Base-by-base conservation (phyloP, 768 basidiomycete genomes). In the Hygrophorus russula region DNA sequence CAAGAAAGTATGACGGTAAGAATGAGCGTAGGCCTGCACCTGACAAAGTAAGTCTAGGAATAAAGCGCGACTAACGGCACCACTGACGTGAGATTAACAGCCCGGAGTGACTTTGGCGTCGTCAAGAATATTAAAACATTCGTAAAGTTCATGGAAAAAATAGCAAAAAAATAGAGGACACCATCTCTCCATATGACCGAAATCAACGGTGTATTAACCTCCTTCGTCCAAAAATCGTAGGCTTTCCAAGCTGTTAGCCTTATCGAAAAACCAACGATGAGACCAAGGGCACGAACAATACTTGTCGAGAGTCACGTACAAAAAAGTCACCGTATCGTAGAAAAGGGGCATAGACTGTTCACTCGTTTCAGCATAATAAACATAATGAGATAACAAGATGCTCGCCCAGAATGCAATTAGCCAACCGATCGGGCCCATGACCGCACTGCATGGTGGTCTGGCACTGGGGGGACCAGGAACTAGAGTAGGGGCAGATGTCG, bases 161-260 rank as follows among this genome's bases (percentile, higher is more conserved):
- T 56, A 14, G 49, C 56, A n/a, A 52, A 48, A 31, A 59, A 59
- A 43, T 59, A 59, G n/a, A 56, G 13, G 1, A 57, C 29, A 4
- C 57, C 56, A 35, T 59, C 56, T 11, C 53, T 48, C 38, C 44
- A 45, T 10, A 41, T 14, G 10, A 48, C 7, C 13, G 17, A 27
- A 2, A 55, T 24, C 27, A 45, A 39, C 15, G 39, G 39, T 7
- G 39, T 39, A 19, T 14, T 10, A 20, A 28, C 19, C 7, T 39
- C 19, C 27, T 28, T 19, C 13, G 13, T 11, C 10, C 39, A 39
- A 11, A n/a, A 28, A 9, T 20, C 18, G 39, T 39, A 39, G 5
- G 39, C 14, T 20, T 39, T 39, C 10, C 19, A 39, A 7, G 39
- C 27, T n/a, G n/a, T n/a, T n/a, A n/a, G n/a, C n/a, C n/a, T n/a